Base-by-base conservation (phyloP, 345 rosid species). In the Mallotus nudiflorus region DNA sequence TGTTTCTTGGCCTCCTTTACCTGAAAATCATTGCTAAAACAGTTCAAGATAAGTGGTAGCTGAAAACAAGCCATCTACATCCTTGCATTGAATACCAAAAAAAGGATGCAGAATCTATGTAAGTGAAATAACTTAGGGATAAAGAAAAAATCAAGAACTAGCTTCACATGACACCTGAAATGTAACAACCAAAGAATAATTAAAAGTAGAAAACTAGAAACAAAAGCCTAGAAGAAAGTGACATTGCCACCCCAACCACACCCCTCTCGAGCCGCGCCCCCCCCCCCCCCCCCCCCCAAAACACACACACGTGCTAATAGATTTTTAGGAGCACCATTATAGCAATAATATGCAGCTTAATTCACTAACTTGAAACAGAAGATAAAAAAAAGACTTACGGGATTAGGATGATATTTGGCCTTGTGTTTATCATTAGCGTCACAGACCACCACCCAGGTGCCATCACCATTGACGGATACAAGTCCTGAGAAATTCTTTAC, bases 381-480 rank as follows among this genome's bases (percentile, higher is more conserved):
- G n/a, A n/a, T n/a, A n/a, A n/a, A n/a, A n/a, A n/a, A 52, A 31
- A 48, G 31, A 80, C 93, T 73, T 86, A 89, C 97, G 14, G 97
- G 97, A 75, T 94, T 84, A 76, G 89, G 89, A 72, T 75, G 77
- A 52, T 29, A 73, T 56, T 80, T 77, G 1, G 80, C 55, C 72
- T 73, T 87, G 80, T 76, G 86, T 39, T 79, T 80, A 57, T 80
- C 72, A 6, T 74, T 77, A 62, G 80, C 83, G 66, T 86, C 84
- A 77, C 88, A 87, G 74, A 83, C 80, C n/a, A n/a, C n/a, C n/a
- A n/a, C n/a, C 97, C 97, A 95, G 83, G 85, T 87, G 50, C 96
- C 96, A 82, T 90, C 91, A 15, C 81, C 77, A 35, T 67, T 77
- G 18, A 94, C 74, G 3, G 95, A 77, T 48, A 86, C 89, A 54